Evolutionary conservation across 768 basidiomycete species (phyloP).

Genomic region (Leccinum olivaceopallidum): DNA sequence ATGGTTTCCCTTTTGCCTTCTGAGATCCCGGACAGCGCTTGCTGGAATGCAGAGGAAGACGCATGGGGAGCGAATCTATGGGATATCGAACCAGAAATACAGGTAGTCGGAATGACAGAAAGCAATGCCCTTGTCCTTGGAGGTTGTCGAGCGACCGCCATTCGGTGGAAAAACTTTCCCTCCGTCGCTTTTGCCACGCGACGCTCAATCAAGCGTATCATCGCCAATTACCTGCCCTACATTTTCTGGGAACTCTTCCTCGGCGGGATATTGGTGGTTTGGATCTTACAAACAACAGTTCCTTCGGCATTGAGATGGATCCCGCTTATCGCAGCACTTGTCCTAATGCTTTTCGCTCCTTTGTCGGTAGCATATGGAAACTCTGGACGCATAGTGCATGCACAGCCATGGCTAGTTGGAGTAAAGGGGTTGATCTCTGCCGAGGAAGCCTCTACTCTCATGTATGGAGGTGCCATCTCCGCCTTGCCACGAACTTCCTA

Average conservation of each 20-base stretch:
- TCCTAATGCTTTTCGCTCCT: slow-evolving; percentile 19
- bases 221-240: slow-evolving; percentile 10
- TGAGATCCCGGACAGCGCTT: not conserved
- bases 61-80: slow-evolving; percentile 17
- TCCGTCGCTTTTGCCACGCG: slow-evolving; percentile 15
- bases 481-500: slow-evolving; percentile 17
- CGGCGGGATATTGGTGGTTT: not conserved
- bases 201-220: slow-evolving; percentile 13
- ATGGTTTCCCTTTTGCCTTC: slow-evolving; percentile 24
- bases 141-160: slow-evolving; percentile 23
- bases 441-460: slow-evolving; percentile 16
- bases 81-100: slow-evolving; percentile 21
- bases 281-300: fast-evolving
- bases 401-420: slow-evolving; percentile 26
- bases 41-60: slow-evolving; percentile 26
- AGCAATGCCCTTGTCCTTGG: slow-evolving; percentile 21
- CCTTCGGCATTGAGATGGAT: not conserved
- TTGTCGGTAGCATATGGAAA: slow-evolving; percentile 13
- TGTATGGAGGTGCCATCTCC: slow-evolving; percentile 15
- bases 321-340: not conserved
- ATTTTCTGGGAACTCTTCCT: slow-evolving; percentile 6
- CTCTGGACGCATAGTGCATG: slow-evolving; percentile 17
- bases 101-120: slow-evolving; percentile 22
- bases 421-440: slow-evolving; percentile 29
- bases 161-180: slow-evolving; percentile 29